Base-by-base conservation (phyloP, 2,329 filamentous ascomycete genomes). In the Fusarium solani-melongenae region DNA sequence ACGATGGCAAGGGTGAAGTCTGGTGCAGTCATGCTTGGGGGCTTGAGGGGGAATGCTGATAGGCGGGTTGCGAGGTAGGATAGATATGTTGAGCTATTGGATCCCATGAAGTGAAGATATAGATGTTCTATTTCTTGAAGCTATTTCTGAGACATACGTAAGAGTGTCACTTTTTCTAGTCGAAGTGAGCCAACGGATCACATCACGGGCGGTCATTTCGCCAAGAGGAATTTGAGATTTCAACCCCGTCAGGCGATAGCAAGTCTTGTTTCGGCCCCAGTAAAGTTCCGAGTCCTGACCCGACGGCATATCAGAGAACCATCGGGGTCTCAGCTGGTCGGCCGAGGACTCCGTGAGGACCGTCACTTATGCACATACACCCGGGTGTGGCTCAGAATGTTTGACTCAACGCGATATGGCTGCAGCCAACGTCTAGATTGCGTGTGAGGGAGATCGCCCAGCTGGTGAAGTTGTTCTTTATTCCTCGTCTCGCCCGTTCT, bases 1-100 rank as follows among this genome's bases (percentile, higher is more conserved):
- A 71, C 56, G 38, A 69, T 66, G 27, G 66, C 66, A 81, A 86
- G 68, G 82, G 80, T 58, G 75, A 86, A 75, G 81, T 83, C 65
- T 24, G 31, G 24, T 7, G 58, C 11, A 10, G 38, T 27, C 36
- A 38, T 38, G 17, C 15, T 38, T 38, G 36, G 5, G 36, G 36
- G 15, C 36, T n/a, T 38, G 36, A 17, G 36, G 31, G 58, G 20
- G 58, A 67, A 62, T 29, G 46, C 17, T 51, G 46, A 24, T 29
- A 29, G 22, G 10, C 20, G 22, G n/a, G 41, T 24, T 46, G 20
- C 41, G 36, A 38, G 36, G 15, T 38, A 38, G 8, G 36, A 38
- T 38, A 38, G 36, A 38, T 38, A 38, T n/a, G 36, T 10, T 38
- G 36, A 15, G n/a, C 9, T n/a, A 38, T 10, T 38, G 15, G 36